Conservation (phyloP, 305 asterid species). For the Nicotiana rustica region DNA sequence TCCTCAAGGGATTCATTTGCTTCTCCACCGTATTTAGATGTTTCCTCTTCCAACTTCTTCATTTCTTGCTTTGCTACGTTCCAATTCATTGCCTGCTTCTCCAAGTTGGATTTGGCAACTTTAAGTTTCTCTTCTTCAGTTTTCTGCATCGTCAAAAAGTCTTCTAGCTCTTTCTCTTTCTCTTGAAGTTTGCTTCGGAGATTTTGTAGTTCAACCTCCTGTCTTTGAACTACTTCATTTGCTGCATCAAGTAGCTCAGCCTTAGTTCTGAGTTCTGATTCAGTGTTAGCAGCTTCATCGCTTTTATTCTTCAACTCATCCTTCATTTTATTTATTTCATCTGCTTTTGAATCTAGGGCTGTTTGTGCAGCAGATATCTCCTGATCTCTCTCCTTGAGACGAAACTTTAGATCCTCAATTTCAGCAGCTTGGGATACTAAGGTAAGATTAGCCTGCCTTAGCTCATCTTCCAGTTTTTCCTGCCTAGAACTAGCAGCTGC, state of each 20-base stretch:
- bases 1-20: slow-evolving; percentile 64
- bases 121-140: slow-evolving; percentile 62
- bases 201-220: slow-evolving; percentile 70
- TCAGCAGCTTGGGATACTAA: slow-evolving; percentile 73
- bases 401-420: slow-evolving; percentile 65
- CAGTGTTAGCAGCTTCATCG: slow-evolving; percentile 63
- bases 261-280: slow-evolving; percentile 67
- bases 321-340: slow-evolving; percentile 66
- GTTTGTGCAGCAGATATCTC: slow-evolving; percentile 60
- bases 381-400: slow-evolving; percentile 60
- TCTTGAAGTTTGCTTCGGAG: slow-evolving; percentile 59
- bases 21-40: slow-evolving; percentile 57
- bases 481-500: slow-evolving; percentile 59
- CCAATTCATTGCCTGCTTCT: slow-evolving; percentile 88
- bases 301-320: slow-evolving; percentile 59
- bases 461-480: slow-evolving; percentile 75
- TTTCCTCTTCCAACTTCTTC: slow-evolving; percentile 64
- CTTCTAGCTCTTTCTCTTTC: slow-evolving; percentile 69
- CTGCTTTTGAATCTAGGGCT: slow-evolving; percentile 60
- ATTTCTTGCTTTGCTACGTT: slow-evolving; percentile 69
- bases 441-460: slow-evolving; percentile 57
- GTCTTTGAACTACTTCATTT: slow-evolving; percentile 64
- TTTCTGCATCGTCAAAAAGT: slow-evolving; percentile 49
- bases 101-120: slow-evolving; percentile 65
- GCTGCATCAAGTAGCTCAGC: slow-evolving; percentile 67